Conservation (phyloP, 305 asterid species). For the Ajuga reptans region DNA sequence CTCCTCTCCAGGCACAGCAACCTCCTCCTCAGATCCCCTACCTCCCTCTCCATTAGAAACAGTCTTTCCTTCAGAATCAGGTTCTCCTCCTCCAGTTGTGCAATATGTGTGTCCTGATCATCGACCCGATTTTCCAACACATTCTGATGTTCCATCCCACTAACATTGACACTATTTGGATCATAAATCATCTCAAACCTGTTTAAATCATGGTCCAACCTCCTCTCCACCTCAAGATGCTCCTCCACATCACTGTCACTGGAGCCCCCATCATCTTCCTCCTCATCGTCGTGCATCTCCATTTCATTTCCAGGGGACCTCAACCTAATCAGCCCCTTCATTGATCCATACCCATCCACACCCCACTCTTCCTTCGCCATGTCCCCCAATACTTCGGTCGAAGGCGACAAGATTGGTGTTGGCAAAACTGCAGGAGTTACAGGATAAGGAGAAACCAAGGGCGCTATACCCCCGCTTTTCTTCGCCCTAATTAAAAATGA, state of each 20-base stretch:
- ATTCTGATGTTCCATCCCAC: constrained; percentile 45
- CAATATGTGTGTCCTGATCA: constrained; percentile 73
- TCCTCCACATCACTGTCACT: constrained; percentile 88
- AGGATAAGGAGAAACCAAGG: constrained; percentile 63
- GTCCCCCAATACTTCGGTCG: constrained; percentile 61
- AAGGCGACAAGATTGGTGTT: constrained; percentile 65
- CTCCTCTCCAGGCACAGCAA: constrained; percentile 55
- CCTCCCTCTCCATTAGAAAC: constrained; percentile 79
- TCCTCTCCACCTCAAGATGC: constrained; percentile 83
- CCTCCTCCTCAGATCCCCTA: constrained; percentile 70
- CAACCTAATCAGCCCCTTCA: constrained; percentile 66
- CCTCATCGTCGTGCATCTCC: constrained; percentile 47
- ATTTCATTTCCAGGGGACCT: constrained; percentile 32
- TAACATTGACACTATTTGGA: constrained; percentile 38
- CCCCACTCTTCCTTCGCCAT: constrained; percentile 71
- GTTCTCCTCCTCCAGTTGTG: constrained; percentile 76
- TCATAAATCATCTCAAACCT: constrained; percentile 78
- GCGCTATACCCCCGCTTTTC: constrained; percentile 74
- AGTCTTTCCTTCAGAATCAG: constrained; percentile 70
- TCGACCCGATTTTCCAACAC: constrained; percentile 77
- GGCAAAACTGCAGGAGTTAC: constrained; percentile 64
- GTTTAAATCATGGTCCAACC: constrained; percentile 81
- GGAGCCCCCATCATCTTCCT: constrained; percentile 66
- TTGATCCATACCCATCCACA: constrained; percentile 72
- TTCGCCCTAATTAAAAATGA: constrained; percentile 68